These are phyloP conservation scores for Pseudozyma pruni DNA, from an alignment of 1,284 basidiomycete genomes.

Conservation along the genomic window DNA sequence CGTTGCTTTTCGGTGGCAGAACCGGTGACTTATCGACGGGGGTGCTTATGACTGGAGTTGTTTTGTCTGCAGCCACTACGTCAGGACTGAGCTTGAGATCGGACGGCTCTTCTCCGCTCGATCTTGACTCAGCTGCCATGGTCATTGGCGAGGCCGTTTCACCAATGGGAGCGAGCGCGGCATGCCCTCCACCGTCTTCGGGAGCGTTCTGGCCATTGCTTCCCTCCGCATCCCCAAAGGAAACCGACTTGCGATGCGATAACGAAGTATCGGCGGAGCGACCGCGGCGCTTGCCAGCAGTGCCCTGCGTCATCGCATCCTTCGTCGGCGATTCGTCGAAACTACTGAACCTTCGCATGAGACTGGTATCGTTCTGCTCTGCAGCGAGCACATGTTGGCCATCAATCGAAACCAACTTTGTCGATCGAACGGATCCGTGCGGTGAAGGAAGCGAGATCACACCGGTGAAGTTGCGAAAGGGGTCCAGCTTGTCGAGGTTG, in stretches of 20 bases:
- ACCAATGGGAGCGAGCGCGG: slow-evolving; percentile 35
- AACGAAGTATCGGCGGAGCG: slow-evolving; percentile 30
- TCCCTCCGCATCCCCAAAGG: slow-evolving; percentile 33
- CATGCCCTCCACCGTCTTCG: slow-evolving; percentile 8
- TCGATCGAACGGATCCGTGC: slow-evolving; percentile 43
- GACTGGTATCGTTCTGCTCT: slow-evolving; percentile 29
- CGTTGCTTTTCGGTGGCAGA: neutral
- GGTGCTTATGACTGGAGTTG: neutral
- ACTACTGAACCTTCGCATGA: slow-evolving; percentile 29
- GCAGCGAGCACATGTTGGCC: slow-evolving; percentile 45
- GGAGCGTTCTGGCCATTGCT: neutral
- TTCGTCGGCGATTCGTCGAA: slow-evolving; percentile 25
- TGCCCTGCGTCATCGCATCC: slow-evolving; percentile 5
- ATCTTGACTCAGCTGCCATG: slow-evolving; percentile 7
- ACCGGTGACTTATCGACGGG: neutral
- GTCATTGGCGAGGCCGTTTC: slow-evolving; percentile 36
- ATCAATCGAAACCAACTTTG: slow-evolving; percentile 44
- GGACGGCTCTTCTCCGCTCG: slow-evolving; percentile 20
- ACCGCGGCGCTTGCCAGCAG: slow-evolving; percentile 15
- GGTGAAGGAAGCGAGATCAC: slow-evolving; percentile 44
- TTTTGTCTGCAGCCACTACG: neutral
- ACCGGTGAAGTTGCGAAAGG: slow-evolving; percentile 58
- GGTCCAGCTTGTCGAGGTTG: slow-evolving; percentile 46
- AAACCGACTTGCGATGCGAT: slow-evolving; percentile 51
- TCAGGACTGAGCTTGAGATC: slow-evolving; percentile 10